Evolutionary conservation across 805 yeast genomes (phyloP).

Genomic region (Candida ficus): DNA sequence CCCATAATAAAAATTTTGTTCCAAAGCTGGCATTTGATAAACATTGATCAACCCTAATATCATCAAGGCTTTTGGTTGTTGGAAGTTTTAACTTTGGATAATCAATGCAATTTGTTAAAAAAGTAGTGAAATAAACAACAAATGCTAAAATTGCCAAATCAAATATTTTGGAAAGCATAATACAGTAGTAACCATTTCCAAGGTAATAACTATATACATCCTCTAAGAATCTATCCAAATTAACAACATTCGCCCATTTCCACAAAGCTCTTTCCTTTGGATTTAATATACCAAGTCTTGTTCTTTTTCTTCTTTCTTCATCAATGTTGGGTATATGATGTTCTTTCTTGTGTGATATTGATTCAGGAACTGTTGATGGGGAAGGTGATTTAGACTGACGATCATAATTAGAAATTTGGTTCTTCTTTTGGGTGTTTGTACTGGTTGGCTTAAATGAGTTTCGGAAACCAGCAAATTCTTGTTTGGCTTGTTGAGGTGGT

Average conservation of each 20-base stretch:
- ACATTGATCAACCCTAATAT: constrained; percentile 34
- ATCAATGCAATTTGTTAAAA: constrained; percentile 78
- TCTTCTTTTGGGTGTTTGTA: neutral
- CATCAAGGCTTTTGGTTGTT: constrained; percentile 20
- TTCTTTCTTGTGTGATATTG: neutral
- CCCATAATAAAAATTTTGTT: constrained; percentile 58
- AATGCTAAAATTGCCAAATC: constrained; percentile 75
- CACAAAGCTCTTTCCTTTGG: constrained; percentile 79
- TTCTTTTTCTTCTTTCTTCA: constrained; percentile 23
- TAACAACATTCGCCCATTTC: constrained; percentile 95
- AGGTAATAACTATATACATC: constrained; percentile 81
- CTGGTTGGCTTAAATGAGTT: neutral
- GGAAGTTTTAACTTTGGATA: constrained; percentile 39
- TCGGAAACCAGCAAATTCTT: neutral
- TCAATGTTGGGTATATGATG: constrained; percentile 2
- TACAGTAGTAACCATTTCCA: constrained; percentile 81
- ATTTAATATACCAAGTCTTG: constrained; percentile 39
- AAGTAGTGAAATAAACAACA: constrained; percentile 74
- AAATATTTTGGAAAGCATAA: constrained; percentile 57
- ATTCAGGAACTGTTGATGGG: neutral
- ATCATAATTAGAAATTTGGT: too few relatives aligned
- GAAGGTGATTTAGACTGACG: neutral
- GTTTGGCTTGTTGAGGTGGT: neutral
- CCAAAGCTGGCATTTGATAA: constrained; percentile 40
- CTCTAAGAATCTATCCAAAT: constrained; percentile 78